These are phyloP conservation scores for Dictyostelium intermedium DNA, from an alignment of 78 protist genomes.

Conservation along the genomic window DNA sequence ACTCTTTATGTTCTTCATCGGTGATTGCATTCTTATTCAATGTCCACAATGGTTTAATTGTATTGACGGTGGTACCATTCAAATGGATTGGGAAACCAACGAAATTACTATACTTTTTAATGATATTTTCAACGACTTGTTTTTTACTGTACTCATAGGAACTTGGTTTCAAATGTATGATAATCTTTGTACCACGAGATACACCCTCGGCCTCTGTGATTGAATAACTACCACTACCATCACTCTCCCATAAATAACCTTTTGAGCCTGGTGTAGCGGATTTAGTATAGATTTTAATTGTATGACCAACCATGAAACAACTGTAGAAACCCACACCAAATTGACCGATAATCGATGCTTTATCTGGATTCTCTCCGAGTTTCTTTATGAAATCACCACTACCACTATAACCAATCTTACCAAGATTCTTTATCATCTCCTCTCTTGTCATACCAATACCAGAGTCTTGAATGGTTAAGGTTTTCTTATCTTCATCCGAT, in stretches of 20 bases:
- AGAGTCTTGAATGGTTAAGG: slow-evolving; percentile 88
- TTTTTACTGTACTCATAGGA: slow-evolving; percentile 80
- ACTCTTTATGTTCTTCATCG: slow-evolving; percentile 87
- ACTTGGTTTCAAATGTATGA: slow-evolving; percentile 83
- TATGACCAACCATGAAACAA: slow-evolving; percentile 95
- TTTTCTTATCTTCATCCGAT: slow-evolving; percentile 69
- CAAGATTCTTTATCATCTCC: slow-evolving; percentile 95
- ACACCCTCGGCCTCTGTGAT: slow-evolving; percentile 91
- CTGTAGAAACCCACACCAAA: slow-evolving; percentile 99
- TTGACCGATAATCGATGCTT: slow-evolving; percentile 96
- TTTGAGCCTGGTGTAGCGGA: slow-evolving; percentile 20
- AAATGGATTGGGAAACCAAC: slow-evolving; percentile 91
- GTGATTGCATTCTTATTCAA: slow-evolving; percentile 81
- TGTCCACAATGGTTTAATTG: slow-evolving; percentile 93
- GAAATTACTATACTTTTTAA: slow-evolving; percentile 92
- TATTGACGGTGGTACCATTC: slow-evolving; percentile 90
- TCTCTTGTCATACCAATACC: slow-evolving; percentile 98
- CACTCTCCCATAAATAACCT: slow-evolving; percentile 79
- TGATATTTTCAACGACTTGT: slow-evolving; percentile 69
- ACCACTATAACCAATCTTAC: slow-evolving; percentile 96
- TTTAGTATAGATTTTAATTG: slow-evolving; percentile 74
- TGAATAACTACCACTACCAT: slow-evolving; percentile 84
- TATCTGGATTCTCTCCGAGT: slow-evolving; percentile 49
- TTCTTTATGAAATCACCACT: slow-evolving; percentile 53
- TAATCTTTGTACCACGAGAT: slow-evolving; percentile 93